Percentiles rank a stretch among this genome's conserved stretches.
Evolutionary conservation across 768 basidiomycete species (phyloP).

Genomic region (Podaxis pistillaris): DNA sequence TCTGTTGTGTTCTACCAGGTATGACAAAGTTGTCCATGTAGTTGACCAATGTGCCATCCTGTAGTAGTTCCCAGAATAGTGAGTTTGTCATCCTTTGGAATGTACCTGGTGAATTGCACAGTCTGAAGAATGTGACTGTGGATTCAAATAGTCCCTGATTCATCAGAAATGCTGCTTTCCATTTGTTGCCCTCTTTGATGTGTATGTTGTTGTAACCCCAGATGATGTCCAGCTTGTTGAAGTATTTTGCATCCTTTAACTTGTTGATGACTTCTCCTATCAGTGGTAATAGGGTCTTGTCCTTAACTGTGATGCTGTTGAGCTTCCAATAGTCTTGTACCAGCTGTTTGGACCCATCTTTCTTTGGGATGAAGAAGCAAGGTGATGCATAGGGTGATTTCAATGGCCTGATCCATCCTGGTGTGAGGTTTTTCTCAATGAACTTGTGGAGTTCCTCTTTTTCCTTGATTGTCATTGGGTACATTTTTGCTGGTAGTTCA

Average conservation of each 20-base stretch:
- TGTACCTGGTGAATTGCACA: constrained; percentile 13
- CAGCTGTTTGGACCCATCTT: constrained; percentile 21
- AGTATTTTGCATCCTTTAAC: constrained; percentile 6
- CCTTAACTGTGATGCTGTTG: constrained; percentile 29
- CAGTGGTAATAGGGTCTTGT: constrained; percentile 30
- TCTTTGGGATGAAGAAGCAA: constrained; percentile 21
- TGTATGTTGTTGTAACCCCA: neutral
- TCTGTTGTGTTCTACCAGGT: constrained; percentile 15
- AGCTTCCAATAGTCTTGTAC: constrained; percentile 30
- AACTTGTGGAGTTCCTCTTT: constrained; percentile 25
- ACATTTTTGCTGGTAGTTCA: no score
- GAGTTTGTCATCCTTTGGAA: constrained; percentile 12
- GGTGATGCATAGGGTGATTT: constrained; percentile 21
- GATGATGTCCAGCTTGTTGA: neutral
- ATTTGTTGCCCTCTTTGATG: neutral
- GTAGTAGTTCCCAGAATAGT: constrained; percentile 2
- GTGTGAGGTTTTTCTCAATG: constrained; percentile 23
- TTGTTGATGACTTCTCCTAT: constrained; percentile 26
- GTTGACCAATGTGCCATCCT: constrained; percentile 22
- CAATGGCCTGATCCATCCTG: constrained; percentile 20
- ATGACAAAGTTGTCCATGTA: constrained; percentile 39
- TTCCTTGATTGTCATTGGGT: constrained; percentile 20
- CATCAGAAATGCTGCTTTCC: neutral
- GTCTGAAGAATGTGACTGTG: constrained; percentile 12
- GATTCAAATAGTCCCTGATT: constrained; percentile 5